Base-by-base conservation (phyloP, 1,139 yeast species). In the Kodamaea anthophila region DNA sequence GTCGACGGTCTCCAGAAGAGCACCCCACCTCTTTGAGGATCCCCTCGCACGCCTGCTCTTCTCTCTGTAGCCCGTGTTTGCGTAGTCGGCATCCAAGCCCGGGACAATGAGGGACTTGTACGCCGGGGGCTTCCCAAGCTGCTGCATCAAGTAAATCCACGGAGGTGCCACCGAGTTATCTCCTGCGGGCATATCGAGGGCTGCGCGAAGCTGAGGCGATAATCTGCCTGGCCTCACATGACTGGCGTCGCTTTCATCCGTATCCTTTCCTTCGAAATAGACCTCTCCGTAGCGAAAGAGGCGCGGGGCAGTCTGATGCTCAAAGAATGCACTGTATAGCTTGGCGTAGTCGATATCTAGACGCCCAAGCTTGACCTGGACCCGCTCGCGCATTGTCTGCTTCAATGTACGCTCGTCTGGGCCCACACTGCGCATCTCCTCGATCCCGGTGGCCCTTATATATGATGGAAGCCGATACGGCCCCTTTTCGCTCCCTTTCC, bases 291-390 rank as follows among this genome's bases (percentile, higher is more conserved):
- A 79, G 2, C 63, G 65, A 18, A 72, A 67, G 32, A 87, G 42
- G 29, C 69, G 62, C 0, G 97, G 97, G 43, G 76, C 79, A 20
- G 81, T 70, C 46, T 85, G 94, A 43, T 70, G 64, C 48, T 80
- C 79, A 67, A 85, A 91, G 47, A 91, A 88, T 0, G 96, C 95
- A 49, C 85, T 83, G 47, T 87, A 78, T 15, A 91, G 56, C 42
- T 79, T 82, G 38, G 74, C 81, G 50, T 83, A 88, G 52, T 91
- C 97, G 20, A 91, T 72, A 53, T 91, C 98, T 15, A 91, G 57
- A 34, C 77, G 67, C 1, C 95, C 95, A 75, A 86, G 65, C 50
- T 85, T 86, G 0, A 96, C 96, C 50, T 86, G 96, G 0, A 88
- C 94, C 32, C 83, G 67, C 35, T 84, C 93, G 38, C 97, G 65